phyloP scores from a whole-genome alignment of 2,329 filamentous ascomycete species.

The Emericellopsis cladophorae region DNA sequence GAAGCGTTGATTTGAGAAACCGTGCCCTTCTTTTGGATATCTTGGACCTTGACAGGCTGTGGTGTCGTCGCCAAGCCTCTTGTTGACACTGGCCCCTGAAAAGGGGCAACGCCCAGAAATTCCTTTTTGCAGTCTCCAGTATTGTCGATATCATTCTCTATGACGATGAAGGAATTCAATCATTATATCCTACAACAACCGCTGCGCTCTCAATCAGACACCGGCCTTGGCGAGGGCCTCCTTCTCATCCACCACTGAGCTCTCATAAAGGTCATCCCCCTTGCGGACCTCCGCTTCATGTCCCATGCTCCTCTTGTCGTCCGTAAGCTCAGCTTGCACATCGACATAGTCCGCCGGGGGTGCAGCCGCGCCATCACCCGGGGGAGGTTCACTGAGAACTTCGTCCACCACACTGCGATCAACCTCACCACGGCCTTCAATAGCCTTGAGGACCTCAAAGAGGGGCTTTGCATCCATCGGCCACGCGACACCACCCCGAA shows the following conservation, averaged over 20 bases:
- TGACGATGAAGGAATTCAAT: too few relatives aligned
- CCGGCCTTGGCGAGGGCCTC: constrained; percentile 9
- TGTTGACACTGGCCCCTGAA: too few relatives aligned
- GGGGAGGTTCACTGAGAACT: constrained; percentile 9
- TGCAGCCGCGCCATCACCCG: neutral
- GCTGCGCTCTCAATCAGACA: constrained; percentile 5
- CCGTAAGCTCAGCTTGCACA: too few relatives aligned
- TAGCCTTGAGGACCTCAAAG: constrained; percentile 23
- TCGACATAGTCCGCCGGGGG: neutral
- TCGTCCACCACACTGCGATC: constrained; percentile 13
- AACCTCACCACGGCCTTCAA: constrained; percentile 18
- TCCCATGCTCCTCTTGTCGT: neutral
- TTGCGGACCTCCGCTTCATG: neutral
- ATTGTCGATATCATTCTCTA: too few relatives aligned
- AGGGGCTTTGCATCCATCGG: constrained; percentile 23
- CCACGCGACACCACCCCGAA: constrained; percentile 26
- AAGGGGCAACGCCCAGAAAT: too few relatives aligned
- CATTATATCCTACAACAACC: too few relatives aligned
- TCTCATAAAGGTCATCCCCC: constrained; percentile 1
- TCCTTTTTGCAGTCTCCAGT: too few relatives aligned
- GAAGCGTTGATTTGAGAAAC: too few relatives aligned
- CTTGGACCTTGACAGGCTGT: too few relatives aligned
- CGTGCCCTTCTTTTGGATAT: too few relatives aligned
- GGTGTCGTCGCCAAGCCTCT: too few relatives aligned
- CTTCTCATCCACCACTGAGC: constrained; percentile 8